These are phyloP conservation scores for Sisymbrium irio DNA, from an alignment of 345 rosid species.

Conservation along the genomic window DNA sequence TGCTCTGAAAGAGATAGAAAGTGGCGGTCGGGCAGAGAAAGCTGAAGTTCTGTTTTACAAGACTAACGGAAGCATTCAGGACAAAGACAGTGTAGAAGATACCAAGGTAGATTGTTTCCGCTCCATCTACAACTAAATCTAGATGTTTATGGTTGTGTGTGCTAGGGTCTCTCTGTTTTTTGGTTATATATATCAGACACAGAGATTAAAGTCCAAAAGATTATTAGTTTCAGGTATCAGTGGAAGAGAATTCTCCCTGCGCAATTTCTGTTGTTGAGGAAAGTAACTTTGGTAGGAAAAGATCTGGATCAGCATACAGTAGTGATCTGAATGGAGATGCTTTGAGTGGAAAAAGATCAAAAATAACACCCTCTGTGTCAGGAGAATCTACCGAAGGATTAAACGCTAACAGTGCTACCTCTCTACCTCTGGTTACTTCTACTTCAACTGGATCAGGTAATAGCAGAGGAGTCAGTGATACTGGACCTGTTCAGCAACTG, in stretches of 20 bases:
- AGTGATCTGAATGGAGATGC: constrained; percentile 50
- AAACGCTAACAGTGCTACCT: constrained; percentile 35
- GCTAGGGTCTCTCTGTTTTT: neutral
- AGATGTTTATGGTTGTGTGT: constrained; percentile 19
- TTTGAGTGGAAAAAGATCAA: constrained; percentile 65
- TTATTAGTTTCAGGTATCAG: constrained; percentile 35
- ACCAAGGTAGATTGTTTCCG: constrained; percentile 42
- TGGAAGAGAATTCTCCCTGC: constrained; percentile 48
- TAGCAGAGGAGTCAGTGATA: constrained; percentile 48
- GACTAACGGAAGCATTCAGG: constrained; percentile 48
- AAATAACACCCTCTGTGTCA: constrained; percentile 48
- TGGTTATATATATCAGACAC: neutral
- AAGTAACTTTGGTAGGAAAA: constrained; percentile 52
- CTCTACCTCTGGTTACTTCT: constrained; percentile 49
- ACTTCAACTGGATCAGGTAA: constrained; percentile 42
- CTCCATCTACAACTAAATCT: constrained; percentile 18
- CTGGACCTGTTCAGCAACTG: constrained; percentile 88
- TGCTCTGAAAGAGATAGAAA: constrained; percentile 71
- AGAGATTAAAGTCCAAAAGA: constrained; percentile 11
- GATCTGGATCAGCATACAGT: constrained; percentile 57
- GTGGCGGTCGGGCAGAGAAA: constrained; percentile 51
- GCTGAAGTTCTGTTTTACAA: constrained; percentile 44
- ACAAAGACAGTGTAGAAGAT: constrained; percentile 45
- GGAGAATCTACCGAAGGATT: constrained; percentile 60
- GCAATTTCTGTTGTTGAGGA: constrained; percentile 42